Conservation (phyloP, 108 stramenopile species). For the Thalassiosira profunda region DNA sequence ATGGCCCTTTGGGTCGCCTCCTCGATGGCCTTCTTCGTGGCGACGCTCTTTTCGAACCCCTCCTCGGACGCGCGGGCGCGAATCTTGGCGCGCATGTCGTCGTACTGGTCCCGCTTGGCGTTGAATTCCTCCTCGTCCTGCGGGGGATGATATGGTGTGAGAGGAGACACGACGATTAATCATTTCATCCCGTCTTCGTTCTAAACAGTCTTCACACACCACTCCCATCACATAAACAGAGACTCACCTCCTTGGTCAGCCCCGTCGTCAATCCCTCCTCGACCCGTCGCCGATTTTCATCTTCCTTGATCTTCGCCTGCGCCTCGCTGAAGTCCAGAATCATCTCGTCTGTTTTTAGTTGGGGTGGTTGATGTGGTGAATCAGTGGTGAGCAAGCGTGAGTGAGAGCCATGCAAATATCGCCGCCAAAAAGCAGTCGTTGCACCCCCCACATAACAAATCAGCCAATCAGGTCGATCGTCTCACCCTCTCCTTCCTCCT, state of each 20-base stretch:
- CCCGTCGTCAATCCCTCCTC: conserved; percentile 42
- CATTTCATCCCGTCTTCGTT: not conserved
- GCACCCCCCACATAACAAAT: too few species aligned
- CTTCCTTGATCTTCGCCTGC: conserved; percentile 42
- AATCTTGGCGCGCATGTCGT: conserved; percentile 70
- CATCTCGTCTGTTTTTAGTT: conserved; percentile 14
- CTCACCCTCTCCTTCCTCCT: conserved; percentile 18
- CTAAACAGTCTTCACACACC: not conserved
- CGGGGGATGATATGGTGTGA: not conserved
- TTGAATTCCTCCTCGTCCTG: conserved; percentile 53
- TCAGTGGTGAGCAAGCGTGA: not conserved
- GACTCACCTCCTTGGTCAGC: conserved; percentile 46
- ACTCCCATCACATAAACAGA: not conserved
- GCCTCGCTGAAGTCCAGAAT: conserved; percentile 48
- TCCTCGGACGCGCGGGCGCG: conserved; percentile 62
- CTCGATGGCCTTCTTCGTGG: conserved; percentile 61
- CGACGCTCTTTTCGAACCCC: conserved; percentile 74
- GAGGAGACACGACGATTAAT: not conserved
- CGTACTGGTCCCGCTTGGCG: conserved; percentile 50
- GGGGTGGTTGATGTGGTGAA: not conserved
- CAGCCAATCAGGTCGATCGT: too few species aligned
- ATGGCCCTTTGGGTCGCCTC: conserved; percentile 62
- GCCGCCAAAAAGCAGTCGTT: too few species aligned
- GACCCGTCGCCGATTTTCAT: conserved; percentile 35
- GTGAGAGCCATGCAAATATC: not conserved